A percentile compares a stretch with the other conserved stretches of the same genome.
Conservation (phyloP, 306 rosid genomes). For the Oemleria cerasiformis region DNA sequence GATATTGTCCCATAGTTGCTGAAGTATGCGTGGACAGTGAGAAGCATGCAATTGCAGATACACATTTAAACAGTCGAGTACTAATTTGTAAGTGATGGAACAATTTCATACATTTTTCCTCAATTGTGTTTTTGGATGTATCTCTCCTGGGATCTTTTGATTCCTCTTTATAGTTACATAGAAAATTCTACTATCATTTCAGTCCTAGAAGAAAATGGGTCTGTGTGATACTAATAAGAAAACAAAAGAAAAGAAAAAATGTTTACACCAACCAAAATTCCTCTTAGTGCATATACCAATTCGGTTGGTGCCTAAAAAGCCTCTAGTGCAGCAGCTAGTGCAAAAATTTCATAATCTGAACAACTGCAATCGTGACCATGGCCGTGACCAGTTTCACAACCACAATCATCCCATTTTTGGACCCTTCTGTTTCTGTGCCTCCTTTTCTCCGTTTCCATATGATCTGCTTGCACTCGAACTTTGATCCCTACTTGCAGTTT, state of each 20-base stretch:
- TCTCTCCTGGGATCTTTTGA: neutral
- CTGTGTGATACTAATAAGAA: neutral
- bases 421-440: constrained; percentile 16
- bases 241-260: neutral
- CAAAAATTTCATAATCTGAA: constrained; percentile 54
- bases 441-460: constrained; percentile 19
- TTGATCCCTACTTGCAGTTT: constrained; percentile 53
- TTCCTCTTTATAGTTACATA: neutral
- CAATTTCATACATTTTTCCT: neutral
- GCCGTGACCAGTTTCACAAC: constrained; percentile 42
- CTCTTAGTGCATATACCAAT: neutral
- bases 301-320: constrained; percentile 27
- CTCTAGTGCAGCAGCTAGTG: constrained; percentile 53
- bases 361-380: constrained; percentile 37
- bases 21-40: too few species aligned
- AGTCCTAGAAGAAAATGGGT: neutral
- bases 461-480: constrained; percentile 18
- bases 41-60: too few species aligned
- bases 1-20: too few species aligned
- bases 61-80: neutral
- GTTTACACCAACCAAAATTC: too few species aligned
- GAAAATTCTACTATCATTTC: neutral
- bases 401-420: constrained; percentile 47
- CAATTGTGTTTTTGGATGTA: neutral
- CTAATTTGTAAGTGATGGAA: neutral